Evolutionary conservation across 2,329 filamentous ascomycete species (phyloP).

Genomic region (Herpotrichia juniperi): DNA sequence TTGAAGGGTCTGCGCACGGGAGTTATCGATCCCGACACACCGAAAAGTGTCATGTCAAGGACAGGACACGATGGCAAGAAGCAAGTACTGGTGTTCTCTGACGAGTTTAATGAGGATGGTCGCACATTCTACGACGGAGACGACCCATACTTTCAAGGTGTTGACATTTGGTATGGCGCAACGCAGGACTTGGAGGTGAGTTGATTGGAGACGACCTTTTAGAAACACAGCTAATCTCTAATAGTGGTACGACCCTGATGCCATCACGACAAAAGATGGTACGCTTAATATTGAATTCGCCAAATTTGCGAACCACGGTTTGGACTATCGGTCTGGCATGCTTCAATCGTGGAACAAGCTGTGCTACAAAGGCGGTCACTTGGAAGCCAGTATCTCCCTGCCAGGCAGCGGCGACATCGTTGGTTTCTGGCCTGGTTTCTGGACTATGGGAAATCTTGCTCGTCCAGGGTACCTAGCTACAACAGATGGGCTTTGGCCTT

Average conservation of each 20-base stretch:
- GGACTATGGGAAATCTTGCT: conserved; percentile 76
- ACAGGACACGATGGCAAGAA: conserved; percentile 64
- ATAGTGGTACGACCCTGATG: conserved; percentile 74
- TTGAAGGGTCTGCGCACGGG: conserved; percentile 65
- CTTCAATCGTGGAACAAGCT: conserved; percentile 76
- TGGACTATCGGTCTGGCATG: conserved; percentile 76
- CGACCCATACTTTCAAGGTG: conserved; percentile 70
- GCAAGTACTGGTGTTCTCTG: conserved; percentile 71
- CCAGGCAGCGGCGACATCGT: conserved; percentile 70
- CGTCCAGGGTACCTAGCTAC: conserved; percentile 72
- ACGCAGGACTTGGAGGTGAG: conserved; percentile 70
- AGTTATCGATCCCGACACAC: conserved; percentile 73
- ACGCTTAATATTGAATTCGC: conserved; percentile 70
- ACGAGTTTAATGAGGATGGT: conserved; percentile 72
- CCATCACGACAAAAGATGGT: conserved; percentile 66
- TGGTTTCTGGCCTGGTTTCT: conserved; percentile 78
- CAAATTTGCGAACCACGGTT: conserved; percentile 66
- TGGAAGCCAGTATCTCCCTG: conserved; percentile 73
- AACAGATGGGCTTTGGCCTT: conserved; percentile 76
- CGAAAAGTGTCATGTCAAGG: conserved; percentile 61
- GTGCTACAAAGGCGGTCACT: conserved; percentile 72
- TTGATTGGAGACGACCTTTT: background rate
- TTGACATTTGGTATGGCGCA: conserved; percentile 75
- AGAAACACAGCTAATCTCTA: conserved; percentile 3
- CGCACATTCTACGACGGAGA: conserved; percentile 74